Percentiles rank a stretch among this genome's conserved stretches.
These are phyloP conservation scores for Trichoderma virens DNA, from an alignment of 495 filamentous ascomycete species.

Conservation along the genomic window DNA sequence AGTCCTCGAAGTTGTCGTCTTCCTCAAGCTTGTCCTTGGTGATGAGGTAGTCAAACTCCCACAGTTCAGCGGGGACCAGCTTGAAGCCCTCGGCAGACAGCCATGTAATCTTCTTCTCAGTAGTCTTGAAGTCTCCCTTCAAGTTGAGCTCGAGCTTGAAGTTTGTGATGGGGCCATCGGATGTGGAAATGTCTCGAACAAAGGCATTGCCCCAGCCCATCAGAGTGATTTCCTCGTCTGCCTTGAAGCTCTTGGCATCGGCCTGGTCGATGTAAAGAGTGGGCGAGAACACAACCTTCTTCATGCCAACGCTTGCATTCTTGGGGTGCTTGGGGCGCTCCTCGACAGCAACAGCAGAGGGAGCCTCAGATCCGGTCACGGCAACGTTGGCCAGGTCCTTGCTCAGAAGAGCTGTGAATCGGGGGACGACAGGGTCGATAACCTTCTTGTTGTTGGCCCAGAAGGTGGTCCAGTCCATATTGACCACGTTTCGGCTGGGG, in stretches of 20 bases:
- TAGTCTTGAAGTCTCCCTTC: constrained; percentile 82
- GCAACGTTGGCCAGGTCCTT: constrained; percentile 60
- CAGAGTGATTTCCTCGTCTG: constrained; percentile 85
- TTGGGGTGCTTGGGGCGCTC: constrained; percentile 82
- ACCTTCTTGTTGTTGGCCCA: constrained; percentile 96
- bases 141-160: constrained; percentile 76
- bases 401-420: constrained; percentile 72
- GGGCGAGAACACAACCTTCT: constrained; percentile 70
- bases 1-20: constrained; percentile 74
- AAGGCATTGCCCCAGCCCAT: constrained; percentile 96
- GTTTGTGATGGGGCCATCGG: constrained; percentile 50
- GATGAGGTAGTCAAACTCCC: constrained; percentile 87
- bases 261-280: constrained; percentile 75
- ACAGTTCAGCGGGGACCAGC: constrained; percentile 72
- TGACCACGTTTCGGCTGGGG: constrained; percentile 78
- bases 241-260: constrained; percentile 71
- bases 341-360: constrained; percentile 54
- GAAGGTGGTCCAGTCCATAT: constrained; percentile 84
- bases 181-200: constrained; percentile 50
- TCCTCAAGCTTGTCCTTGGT: constrained; percentile 85
- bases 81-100: constrained; percentile 66
- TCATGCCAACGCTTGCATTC: constrained; percentile 73
- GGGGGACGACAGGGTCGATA: constrained; percentile 79
- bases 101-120: constrained; percentile 96
- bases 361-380: constrained; percentile 55